Conservation (phyloP, 2,329 filamentous ascomycete genomes). For the Hymenoscyphus fructigenus region DNA sequence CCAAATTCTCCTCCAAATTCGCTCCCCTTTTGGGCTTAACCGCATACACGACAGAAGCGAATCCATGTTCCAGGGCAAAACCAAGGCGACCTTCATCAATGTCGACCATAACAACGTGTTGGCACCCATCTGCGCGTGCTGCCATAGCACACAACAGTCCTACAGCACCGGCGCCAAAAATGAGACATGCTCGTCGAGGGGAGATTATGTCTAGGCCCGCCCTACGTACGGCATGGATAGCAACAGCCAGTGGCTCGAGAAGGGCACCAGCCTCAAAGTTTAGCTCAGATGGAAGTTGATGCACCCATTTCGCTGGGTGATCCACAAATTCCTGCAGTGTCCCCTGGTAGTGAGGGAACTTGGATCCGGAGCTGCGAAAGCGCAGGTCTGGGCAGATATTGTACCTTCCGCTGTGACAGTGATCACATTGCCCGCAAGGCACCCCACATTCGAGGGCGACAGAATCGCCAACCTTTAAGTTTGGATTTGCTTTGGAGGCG, state of each 20-base stretch:
- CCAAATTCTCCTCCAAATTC: too few species aligned
- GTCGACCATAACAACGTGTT: conserved; percentile 42
- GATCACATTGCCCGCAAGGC: conserved; percentile 39
- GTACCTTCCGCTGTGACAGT: conserved; percentile 51
- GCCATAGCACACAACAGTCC: conserved; percentile 62
- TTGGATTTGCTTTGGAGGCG: too few species aligned
- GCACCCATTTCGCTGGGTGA: too few species aligned
- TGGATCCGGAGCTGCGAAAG: too few species aligned
- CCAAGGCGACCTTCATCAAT: conserved; percentile 52
- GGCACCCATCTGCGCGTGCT: conserved; percentile 60
- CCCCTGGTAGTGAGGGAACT: too few species aligned
- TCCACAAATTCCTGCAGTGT: too few species aligned
- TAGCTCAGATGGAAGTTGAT: conserved; percentile 49
- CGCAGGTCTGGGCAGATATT: conserved; percentile 59
- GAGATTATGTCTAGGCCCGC: conserved; percentile 44
- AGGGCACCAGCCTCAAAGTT: conserved; percentile 56
- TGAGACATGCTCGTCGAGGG: conserved; percentile 43
- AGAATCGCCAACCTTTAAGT: conserved; percentile 26
- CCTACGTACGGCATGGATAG: conserved; percentile 54
- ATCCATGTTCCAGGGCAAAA: conserved; percentile 56
- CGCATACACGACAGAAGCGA: too few species aligned
- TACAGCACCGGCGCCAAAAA: conserved; percentile 62
- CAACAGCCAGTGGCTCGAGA: conserved; percentile 58
- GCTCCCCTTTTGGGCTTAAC: too few species aligned
- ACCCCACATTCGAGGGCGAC: conserved; percentile 34